These are phyloP conservation scores for Penicillium sp. DNA, from an alignment of 2,329 filamentous ascomycete genomes.

Conservation along the genomic window DNA sequence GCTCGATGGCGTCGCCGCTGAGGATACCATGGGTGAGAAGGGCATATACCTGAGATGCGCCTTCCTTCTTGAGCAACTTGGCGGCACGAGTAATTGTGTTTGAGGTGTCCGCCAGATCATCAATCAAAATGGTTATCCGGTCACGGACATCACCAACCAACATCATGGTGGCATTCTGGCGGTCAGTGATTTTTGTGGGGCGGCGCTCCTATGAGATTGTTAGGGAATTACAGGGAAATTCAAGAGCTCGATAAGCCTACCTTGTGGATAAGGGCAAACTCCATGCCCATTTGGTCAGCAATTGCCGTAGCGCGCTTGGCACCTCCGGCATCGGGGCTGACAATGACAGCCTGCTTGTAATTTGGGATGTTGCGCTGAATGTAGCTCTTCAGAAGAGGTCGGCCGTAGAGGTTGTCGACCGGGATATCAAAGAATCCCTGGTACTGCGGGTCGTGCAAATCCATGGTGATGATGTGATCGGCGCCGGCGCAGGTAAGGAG, in stretches of 20 bases:
- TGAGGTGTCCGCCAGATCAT: constrained; percentile 91
- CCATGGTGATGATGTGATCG: constrained; percentile 97
- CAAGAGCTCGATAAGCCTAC: constrained; percentile 49
- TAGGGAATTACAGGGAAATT: constrained; percentile 17
- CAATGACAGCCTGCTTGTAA: constrained; percentile 83
- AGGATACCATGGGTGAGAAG: constrained; percentile 93
- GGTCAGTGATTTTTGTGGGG: constrained; percentile 81
- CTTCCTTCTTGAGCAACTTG: constrained; percentile 92
- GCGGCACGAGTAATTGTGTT: constrained; percentile 97
- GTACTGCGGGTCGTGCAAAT: constrained; percentile 93
- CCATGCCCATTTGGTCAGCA: constrained; percentile 87
- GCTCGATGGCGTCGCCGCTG: constrained; percentile 89
- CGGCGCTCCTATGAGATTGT: constrained; percentile 68
- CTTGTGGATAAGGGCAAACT: constrained; percentile 98
- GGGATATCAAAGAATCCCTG: constrained; percentile 99
- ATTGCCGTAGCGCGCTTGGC: constrained; percentile 95
- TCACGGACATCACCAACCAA: constrained; percentile 82
- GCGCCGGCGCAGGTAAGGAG: constrained; percentile 92
- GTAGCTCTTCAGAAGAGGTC: constrained; percentile 59
- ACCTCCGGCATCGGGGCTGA: constrained; percentile 93
- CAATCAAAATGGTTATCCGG: constrained; percentile 83
- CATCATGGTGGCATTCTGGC: constrained; percentile 85
- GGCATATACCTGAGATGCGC: constrained; percentile 84
- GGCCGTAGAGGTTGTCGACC: constrained; percentile 90
- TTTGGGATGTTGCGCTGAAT: constrained; percentile 80